These are phyloP conservation scores for Populus hybrid DNA, from an alignment of 441 rosid species.

Conservation along the genomic window DNA sequence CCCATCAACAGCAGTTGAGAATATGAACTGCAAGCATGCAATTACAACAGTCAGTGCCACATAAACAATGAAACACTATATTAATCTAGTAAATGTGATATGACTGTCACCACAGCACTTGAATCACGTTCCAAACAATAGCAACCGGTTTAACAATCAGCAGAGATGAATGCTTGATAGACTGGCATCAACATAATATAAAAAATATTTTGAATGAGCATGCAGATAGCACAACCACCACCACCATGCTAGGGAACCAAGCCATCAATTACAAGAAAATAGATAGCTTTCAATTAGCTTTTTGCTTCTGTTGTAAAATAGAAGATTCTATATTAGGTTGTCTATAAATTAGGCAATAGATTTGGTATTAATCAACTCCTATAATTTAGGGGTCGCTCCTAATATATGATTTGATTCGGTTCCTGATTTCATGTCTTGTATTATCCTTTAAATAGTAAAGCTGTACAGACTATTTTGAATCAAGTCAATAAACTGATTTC, in stretches of 20 bases:
- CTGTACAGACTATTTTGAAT: too few species aligned
- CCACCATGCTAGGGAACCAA: not conserved
- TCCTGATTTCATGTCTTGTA: too few species aligned
- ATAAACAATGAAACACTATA: not conserved
- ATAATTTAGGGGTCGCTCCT: not conserved
- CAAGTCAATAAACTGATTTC: too few species aligned
- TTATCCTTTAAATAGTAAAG: too few species aligned
- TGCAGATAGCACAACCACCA: not conserved
- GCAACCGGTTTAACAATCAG: not conserved
- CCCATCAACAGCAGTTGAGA: conserved; percentile 82
- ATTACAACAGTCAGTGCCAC: conserved; percentile 18
- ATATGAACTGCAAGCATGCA: conserved; percentile 62
- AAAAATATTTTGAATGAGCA: not conserved
- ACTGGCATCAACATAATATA: not conserved
- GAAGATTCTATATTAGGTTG: not conserved
- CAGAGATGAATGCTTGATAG: not conserved
- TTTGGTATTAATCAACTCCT: too few species aligned
- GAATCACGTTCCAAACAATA: not conserved
- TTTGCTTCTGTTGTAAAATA: too few species aligned
- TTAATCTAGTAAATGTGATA: conserved; percentile 1
- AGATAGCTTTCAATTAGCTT: not conserved
- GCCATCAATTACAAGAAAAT: not conserved
- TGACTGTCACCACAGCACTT: not conserved
- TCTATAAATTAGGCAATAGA: too few species aligned
- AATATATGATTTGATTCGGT: too few species aligned